A percentile compares a stretch with the other conserved stretches of the same genome.
Evolutionary conservation across 2,329 filamentous ascomycete genomes (phyloP).

Genomic region (Penicillium sp.): DNA sequence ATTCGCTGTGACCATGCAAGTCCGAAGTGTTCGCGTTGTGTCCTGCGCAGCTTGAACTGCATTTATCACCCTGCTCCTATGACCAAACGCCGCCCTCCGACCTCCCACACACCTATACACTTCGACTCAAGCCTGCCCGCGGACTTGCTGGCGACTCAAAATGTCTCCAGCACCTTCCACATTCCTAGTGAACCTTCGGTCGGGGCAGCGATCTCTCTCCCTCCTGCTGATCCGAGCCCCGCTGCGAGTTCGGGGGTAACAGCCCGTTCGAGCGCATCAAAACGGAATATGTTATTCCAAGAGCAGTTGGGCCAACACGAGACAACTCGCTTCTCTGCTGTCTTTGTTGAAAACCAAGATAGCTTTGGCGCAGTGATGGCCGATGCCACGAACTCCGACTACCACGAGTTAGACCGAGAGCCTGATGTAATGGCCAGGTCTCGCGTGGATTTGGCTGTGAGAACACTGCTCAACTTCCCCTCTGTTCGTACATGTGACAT

Average conservation of each 20-base stretch:
- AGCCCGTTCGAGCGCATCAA: not conserved
- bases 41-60: not conserved
- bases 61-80: conserved; percentile 1
- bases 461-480: not conserved
- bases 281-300: not conserved
- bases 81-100: not conserved
- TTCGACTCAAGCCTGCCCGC: not conserved
- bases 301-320: not conserved
- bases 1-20: not conserved
- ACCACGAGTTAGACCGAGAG: not conserved
- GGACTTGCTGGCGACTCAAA: not conserved
- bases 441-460: not conserved
- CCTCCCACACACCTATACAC: not conserved
- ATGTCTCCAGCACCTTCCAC: not conserved
- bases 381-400: not conserved
- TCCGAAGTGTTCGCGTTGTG: not conserved
- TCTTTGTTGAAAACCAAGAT: not conserved
- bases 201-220: not conserved
- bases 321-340: not conserved
- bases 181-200: not conserved
- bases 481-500: not conserved
- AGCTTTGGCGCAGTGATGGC: not conserved
- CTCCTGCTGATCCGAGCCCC: not conserved
- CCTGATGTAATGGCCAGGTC: not conserved
- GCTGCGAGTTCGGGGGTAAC: not conserved